Base-by-base conservation (phyloP, 352 stramenopile genomes). In the Pythium chondricola region DNA sequence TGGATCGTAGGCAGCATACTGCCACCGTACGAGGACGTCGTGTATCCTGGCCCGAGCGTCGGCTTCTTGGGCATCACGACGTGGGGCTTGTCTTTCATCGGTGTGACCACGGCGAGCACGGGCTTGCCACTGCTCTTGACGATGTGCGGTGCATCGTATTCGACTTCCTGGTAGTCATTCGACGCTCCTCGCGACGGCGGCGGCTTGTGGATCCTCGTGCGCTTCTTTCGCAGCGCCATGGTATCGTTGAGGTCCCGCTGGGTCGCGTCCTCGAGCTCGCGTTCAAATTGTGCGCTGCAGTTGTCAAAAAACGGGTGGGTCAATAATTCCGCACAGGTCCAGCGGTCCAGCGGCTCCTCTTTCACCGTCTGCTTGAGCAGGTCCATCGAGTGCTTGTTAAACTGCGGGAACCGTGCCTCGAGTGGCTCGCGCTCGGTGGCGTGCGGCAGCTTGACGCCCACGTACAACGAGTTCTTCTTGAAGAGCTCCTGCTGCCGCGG, bases 401-500 rank as follows among this genome's bases (percentile, higher is more conserved):
- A 70, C 0, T 78, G 74, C 9, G 74, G 65, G 53, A 92, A 92
- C 6, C 78, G 71, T 16, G 62, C 25, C 9, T 78, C 74, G 0
- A 92, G 66, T 17, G 77, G 61, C 46, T 92, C 80, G 3, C 75
- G 52, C 11, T 88, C 70, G 0, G 58, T 69, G 3, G 74, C 47
- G 20, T 83, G 61, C 0, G 80, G 77, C 8, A 92, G 47, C 49
- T 92, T 89, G 37, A 93, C 76, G 18, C 81, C 81, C 6, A 87
- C 68, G 48, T 90, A 93, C 1, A 93, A 63, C 25, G 78, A 70
- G 46, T 90, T 93, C 48, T 88, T 89, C 8, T 69, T 68, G 57
- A 93, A 93, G 9, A 93, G 68, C 32, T 93, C 79, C 18, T 88
- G 75, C 31, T 93, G 81, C 4, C 79, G 65, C 5, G 78, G 65